Conservation (phyloP, 2,329 filamentous ascomycete species). For the Talaromyces sp. region DNA sequence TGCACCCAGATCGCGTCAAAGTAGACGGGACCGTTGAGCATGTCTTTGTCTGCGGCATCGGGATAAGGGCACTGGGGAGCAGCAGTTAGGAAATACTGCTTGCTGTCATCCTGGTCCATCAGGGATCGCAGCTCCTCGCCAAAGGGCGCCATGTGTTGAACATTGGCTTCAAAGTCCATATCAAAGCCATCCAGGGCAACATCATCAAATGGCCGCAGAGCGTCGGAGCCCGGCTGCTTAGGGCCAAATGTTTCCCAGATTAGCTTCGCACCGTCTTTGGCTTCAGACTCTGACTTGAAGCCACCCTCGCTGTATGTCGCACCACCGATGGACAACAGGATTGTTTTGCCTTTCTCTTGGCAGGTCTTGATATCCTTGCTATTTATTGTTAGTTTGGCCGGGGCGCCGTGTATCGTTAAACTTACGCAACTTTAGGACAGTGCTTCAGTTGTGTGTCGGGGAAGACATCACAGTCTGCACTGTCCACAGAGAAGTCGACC, state of each 20-base stretch:
- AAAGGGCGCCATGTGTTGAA: slow-evolving; percentile 64
- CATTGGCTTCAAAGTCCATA: slow-evolving; percentile 69
- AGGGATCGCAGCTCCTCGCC: slow-evolving; percentile 58
- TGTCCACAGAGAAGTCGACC: slow-evolving; percentile 67
- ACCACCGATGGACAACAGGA: slow-evolving; percentile 72
- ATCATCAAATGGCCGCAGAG: slow-evolving; percentile 67
- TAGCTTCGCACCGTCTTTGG: slow-evolving; percentile 60
- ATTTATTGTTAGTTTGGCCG: slow-evolving; percentile 20
- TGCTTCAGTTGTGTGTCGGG: slow-evolving; percentile 59
- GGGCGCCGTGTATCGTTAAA: background rate
- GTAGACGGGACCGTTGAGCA: slow-evolving; percentile 57
- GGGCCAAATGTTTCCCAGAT: slow-evolving; percentile 75
- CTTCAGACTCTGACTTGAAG: slow-evolving; percentile 58
- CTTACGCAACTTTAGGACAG: slow-evolving; percentile 68
- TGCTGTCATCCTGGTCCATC: slow-evolving; percentile 57
- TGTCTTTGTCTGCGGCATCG: slow-evolving; percentile 60
- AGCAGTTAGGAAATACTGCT: slow-evolving; percentile 63
- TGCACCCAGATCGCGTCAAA: slow-evolving; percentile 67
- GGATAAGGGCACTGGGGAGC: slow-evolving; percentile 71
- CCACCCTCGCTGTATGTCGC: slow-evolving; percentile 70
- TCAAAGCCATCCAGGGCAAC: slow-evolving; percentile 74
- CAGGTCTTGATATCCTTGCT: slow-evolving; percentile 58
- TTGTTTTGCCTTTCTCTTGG: slow-evolving; percentile 68
- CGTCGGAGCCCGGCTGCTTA: slow-evolving; percentile 40
- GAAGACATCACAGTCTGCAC: slow-evolving; percentile 64